Conservation (phyloP, 768 basidiomycete genomes). For the Tulasnella sp. region DNA sequence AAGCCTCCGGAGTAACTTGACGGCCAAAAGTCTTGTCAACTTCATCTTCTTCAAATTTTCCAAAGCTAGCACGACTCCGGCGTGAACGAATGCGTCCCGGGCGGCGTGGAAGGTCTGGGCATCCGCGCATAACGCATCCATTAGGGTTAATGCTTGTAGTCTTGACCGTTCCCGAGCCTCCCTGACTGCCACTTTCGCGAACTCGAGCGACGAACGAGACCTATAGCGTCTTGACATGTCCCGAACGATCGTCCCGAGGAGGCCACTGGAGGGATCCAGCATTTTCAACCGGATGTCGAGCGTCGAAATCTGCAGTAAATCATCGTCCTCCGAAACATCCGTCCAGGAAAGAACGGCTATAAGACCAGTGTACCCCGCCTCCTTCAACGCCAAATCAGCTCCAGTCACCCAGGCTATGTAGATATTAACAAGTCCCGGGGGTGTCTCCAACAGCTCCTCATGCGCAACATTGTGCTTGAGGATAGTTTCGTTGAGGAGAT, state of each 20-base stretch:
- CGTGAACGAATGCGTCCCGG: neutral
- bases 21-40: neutral
- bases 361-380: neutral
- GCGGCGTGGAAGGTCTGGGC: neutral
- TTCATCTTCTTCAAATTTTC: neutral
- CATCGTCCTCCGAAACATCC: neutral
- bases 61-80: neutral
- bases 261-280: neutral
- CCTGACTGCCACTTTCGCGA: neutral
- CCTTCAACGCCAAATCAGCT: neutral
- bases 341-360: neutral
- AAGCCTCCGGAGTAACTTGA: neutral
- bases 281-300: neutral
- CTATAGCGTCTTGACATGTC: neutral
- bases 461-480: neutral
- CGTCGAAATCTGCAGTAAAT: neutral
- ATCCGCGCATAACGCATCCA: neutral
- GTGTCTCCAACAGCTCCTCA: neutral
- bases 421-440: neutral
- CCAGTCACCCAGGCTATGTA: neutral
- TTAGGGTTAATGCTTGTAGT: neutral
- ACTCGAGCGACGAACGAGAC: neutral
- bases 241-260: neutral
- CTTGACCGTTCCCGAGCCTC: neutral
- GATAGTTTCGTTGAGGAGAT: neutral